Conservation (phyloP, 2,329 filamentous ascomycete genomes). For the Didymella segeticola region DNA sequence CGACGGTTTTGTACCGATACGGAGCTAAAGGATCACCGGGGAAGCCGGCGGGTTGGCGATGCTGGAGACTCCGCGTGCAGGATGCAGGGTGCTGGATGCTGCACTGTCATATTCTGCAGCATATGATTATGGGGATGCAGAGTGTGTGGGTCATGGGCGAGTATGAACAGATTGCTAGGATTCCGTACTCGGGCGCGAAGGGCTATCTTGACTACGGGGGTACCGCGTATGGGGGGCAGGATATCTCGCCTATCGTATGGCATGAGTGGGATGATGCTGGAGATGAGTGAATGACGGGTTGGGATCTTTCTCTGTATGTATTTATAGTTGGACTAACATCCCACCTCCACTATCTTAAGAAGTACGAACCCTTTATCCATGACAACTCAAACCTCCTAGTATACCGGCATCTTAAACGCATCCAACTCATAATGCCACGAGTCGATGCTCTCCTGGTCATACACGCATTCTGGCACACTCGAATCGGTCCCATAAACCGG, state of each 20-base stretch:
- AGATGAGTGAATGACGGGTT: too few species aligned
- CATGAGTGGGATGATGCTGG: conserved; percentile 20
- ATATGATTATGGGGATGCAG: conserved; percentile 64
- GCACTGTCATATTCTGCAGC: conserved; percentile 65
- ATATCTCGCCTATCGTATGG: conserved; percentile 15
- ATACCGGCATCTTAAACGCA: conserved; percentile 31
- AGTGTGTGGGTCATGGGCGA: conserved; percentile 57
- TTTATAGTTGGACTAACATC: too few species aligned
- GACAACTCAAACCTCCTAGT: too few species aligned
- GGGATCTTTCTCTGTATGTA: too few species aligned
- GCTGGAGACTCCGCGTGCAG: conserved; percentile 63
- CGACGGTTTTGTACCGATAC: conserved; percentile 65
- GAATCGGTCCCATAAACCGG: conserved; percentile 50
- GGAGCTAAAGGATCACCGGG: conserved; percentile 49
- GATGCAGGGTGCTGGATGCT: conserved; percentile 62
- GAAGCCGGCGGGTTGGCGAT: conserved; percentile 63
- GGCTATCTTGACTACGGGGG: conserved; percentile 56
- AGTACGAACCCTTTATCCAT: too few species aligned
- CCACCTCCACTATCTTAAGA: too few species aligned
- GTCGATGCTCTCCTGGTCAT: conserved; percentile 49
- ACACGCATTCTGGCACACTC: conserved; percentile 47
- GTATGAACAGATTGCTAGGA: conserved; percentile 46
- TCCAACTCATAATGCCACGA: conserved; percentile 50
- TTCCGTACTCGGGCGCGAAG: conserved; percentile 45
- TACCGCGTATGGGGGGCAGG: conserved; percentile 48